Evolutionary conservation across 129 eudicot genomes (phyloP).

Genomic region (Centaurea solstitialis): DNA sequence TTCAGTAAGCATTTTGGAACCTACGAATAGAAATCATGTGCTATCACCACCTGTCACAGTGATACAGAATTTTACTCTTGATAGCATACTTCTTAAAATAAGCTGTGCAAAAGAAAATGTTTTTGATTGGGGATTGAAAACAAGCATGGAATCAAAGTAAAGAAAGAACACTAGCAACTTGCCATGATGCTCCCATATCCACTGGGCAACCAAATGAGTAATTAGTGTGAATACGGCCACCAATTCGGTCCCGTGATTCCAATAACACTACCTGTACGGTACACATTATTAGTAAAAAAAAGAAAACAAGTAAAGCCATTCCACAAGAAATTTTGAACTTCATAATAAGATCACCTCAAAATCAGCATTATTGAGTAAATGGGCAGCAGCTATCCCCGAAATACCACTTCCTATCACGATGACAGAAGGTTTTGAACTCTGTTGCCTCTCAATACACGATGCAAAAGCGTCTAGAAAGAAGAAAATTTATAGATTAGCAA

Average conservation of each 20-base stretch:
- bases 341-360: conserved; percentile 53
- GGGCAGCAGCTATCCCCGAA: conserved; percentile 95
- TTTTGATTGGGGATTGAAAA: not conserved
- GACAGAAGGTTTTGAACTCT: conserved; percentile 59
- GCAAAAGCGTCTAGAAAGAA: conserved; percentile 57
- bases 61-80: conserved; percentile 1
- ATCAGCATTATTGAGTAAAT: conserved; percentile 70
- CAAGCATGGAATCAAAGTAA: not conserved
- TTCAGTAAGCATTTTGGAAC: not conserved
- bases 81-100: not conserved
- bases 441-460: conserved; percentile 55
- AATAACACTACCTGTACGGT: conserved; percentile 65
- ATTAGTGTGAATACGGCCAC: conserved; percentile 94
- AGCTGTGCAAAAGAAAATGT: not conserved
- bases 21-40: not conserved
- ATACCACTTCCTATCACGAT: conserved; percentile 96
- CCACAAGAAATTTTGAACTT: not conserved
- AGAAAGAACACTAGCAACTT: conserved; percentile 23
- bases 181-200: conserved; percentile 99
- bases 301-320: not conserved
- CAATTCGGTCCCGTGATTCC: conserved; percentile 97
- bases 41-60: not conserved
- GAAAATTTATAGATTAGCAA: conserved; percentile 12
- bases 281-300: conserved; percentile 3
- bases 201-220: conserved; percentile 98